A percentile compares a stretch with the other conserved stretches of the same genome.
phyloP scores from a whole-genome alignment of 345 rosid genomes.

The Citrus maxima region DNA sequence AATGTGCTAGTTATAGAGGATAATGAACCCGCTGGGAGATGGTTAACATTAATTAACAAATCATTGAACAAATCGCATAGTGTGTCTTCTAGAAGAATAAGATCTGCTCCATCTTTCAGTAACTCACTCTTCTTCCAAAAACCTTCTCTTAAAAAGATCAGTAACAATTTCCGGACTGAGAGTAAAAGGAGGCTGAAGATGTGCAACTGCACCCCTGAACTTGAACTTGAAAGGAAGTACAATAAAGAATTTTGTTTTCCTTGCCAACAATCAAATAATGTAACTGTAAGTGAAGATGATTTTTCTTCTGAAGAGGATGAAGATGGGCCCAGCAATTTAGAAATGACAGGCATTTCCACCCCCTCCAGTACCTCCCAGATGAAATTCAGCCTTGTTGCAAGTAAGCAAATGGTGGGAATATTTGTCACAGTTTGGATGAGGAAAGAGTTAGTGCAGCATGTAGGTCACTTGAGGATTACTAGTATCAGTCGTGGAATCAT shows the following conservation, averaged over 20 bases:
- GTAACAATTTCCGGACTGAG: conserved; percentile 79
- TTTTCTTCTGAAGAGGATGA: conserved; percentile 70
- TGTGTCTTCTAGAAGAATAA: conserved; percentile 27
- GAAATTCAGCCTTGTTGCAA: conserved; percentile 75
- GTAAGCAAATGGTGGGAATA: conserved; percentile 98
- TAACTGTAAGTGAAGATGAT: conserved; percentile 47
- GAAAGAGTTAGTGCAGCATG: conserved; percentile 73
- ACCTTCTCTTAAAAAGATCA: conserved; percentile 73
- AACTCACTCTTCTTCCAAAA: conserved; percentile 74
- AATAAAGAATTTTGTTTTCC: conserved; percentile 68
- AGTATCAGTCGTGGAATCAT: conserved; percentile 76
- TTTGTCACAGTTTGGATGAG: conserved; percentile 87
- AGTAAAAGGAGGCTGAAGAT: conserved; percentile 67
- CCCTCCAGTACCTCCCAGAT: conserved; percentile 28
- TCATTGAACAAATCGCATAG: conserved; percentile 59
- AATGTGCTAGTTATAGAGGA: conserved; percentile 91
- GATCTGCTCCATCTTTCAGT: conserved; percentile 29
- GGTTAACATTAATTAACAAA: conserved; percentile 73
- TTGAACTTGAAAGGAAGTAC: conserved; percentile 54
- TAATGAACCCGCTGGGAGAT: conserved; percentile 89
- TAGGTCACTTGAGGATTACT: conserved; percentile 74
- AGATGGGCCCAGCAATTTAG: conserved; percentile 37
- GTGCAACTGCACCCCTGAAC: conserved; percentile 61
- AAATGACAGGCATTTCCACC: conserved; percentile 28
- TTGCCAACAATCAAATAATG: conserved; percentile 49